Evolutionary conservation across 2,329 filamentous ascomycete genomes (phyloP), one percentile per base, ranked within the genome.

Genomic region (Fusarium anguioides): DNA sequence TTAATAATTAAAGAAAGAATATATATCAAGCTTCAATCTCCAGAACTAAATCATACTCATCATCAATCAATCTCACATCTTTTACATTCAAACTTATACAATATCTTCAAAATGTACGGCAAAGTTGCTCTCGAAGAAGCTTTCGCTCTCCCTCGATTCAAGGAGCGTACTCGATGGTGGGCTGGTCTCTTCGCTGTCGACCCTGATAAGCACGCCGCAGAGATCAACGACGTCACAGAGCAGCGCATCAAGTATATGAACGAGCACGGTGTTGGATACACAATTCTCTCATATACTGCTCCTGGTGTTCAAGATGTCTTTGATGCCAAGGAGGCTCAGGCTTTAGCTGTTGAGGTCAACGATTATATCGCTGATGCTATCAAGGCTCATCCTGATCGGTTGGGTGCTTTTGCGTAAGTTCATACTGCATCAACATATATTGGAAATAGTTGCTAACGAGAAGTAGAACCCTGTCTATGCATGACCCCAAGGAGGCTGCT

Each of bases 61-160:
- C 8, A 21, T 26, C 47, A 41, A 24, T 42, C 53, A 37, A 10
- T 15, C 21, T 23, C 31, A 47, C 24, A n/a, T 29, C 36, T 23
- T 9, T 15, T 24, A 5, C 12, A 7, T 33, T 20, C 17, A 29
- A n/a, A n/a, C n/a, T n/a, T 23, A n/a, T 21, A 41, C 11, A 12
- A 44, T 8, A 8, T 31, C 11, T 29, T 41, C 57, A 74, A 6
- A 23, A 88, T 88, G 86, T 76, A 83, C 14, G 87, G 87, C 60
- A 89, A 90, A 65, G 81, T 89, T 58, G 84, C 84, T 14, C 79
- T 89, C 21, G 87, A 89, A 74, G 87, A 89, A 76, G 86, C 86
- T 15, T 89, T 88, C 64, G 84, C 83, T 61, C 80, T 89, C 8
- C 86, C 88, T 41, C 82, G 86, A 31, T 81, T 88, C 63, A 80